Conservation (phyloP, 108 stramenopile species). For the Skeletonema costatum region DNA sequence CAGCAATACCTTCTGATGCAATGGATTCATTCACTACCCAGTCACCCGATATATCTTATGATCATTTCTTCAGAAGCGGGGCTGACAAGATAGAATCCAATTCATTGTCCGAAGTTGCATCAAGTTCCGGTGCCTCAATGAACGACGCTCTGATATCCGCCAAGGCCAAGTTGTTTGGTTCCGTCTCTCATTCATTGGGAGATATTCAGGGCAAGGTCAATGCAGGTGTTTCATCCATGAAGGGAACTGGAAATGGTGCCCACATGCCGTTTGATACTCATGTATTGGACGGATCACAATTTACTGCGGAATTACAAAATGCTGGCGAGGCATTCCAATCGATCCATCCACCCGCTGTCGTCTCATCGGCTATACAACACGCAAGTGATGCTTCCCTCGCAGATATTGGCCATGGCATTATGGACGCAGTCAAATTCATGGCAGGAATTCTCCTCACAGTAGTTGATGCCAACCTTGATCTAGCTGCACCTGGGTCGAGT, state of each 20-base stretch:
- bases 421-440: slow-evolving; percentile 19
- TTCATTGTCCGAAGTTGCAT: slow-evolving; percentile 1
- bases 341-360: not conserved
- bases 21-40: not conserved
- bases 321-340: not conserved
- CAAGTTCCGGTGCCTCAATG: slow-evolving; percentile 5
- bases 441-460: slow-evolving; percentile 23
- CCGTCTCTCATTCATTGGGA: slow-evolving; percentile 20
- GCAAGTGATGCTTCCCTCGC: slow-evolving; percentile 27
- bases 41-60: not conserved
- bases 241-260: slow-evolving; percentile 7
- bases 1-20: not conserved
- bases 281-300: not conserved
- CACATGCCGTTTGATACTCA: not conserved
- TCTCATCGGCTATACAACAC: not conserved
- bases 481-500: slow-evolving; percentile 21
- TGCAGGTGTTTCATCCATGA: slow-evolving; percentile 8
- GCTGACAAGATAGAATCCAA: not conserved
- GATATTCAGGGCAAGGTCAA: slow-evolving; percentile 8
- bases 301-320: not conserved
- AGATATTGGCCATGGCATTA: slow-evolving; percentile 26
- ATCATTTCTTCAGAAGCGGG: not conserved
- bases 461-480: slow-evolving; percentile 19
- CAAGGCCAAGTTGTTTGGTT: slow-evolving; percentile 8
- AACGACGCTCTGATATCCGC: slow-evolving; percentile 1